Base-by-base conservation (phyloP, 2,329 filamentous ascomycete genomes). In the Fusarium mundagurra region DNA sequence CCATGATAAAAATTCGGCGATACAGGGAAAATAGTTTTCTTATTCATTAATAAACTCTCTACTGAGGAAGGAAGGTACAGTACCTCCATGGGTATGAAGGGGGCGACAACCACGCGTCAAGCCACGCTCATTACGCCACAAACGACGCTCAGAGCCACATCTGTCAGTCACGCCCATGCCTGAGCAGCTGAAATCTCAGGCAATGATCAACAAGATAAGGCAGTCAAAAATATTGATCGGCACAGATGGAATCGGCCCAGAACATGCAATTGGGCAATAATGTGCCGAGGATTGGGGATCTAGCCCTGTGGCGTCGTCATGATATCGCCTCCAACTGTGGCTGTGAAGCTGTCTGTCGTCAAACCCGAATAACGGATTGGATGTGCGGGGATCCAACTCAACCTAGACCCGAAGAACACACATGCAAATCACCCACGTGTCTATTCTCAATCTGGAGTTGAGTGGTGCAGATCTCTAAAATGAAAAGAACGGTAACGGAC, bases 31-130 rank as follows among this genome's bases (percentile, higher is more conserved):
- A 45, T 59, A 38, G 17, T 44, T 58, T 38, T 57, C 43, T 36
- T 68, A 34, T 44, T 64, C 41, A 51, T 34, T 58, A 31, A 48
- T 27, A 24, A 57, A 61, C 33, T 39, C 31, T 18, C 34, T 34
- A 24, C 41, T 38, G 43, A 38, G 18, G 29, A 31, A 58, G 34
- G 60, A 38, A 57, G 38, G 66, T 36, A 18, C 17, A 36, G 34
- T 33, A 38, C 29, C n/a, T n/a, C n/a, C n/a, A n/a, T n/a, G n/a
- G n/a, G 65, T 12, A 36, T 17, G 39, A 36, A 44, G 55, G 68
- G 38, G 72, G 72, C 72, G 47, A 76, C 57, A 62, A 60, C 71
- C 55, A 74, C 67, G 71, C 71, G 63, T 69, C 63, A 74, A 74
- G 74, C 66, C 67, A 73, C 70, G 74, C 17, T 31, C 22, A 10